phyloP scores from a whole-genome alignment of 345 rosid species.

The Alliaria petiolata region DNA sequence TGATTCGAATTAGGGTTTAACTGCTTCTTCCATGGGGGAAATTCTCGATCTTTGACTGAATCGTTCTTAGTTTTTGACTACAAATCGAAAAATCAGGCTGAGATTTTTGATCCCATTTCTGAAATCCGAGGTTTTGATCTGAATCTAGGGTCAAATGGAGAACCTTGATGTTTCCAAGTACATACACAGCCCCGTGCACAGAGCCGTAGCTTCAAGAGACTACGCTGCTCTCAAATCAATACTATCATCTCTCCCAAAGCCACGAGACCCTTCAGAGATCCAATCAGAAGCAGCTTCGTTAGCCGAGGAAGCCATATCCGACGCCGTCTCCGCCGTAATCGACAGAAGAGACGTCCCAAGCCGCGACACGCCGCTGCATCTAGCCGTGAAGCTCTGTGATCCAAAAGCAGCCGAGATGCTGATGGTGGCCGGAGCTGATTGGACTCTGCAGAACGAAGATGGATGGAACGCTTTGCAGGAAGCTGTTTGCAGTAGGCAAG shows the following conservation, averaged over 20 bases:
- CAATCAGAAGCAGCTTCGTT: slow-evolving; percentile 61
- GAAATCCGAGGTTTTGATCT: neutral
- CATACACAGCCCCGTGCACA: slow-evolving; percentile 79
- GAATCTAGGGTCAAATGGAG: slow-evolving; percentile 51
- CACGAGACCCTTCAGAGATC: slow-evolving; percentile 62
- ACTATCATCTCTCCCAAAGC: slow-evolving; percentile 69
- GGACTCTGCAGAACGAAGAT: slow-evolving; percentile 91
- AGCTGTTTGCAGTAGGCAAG: slow-evolving; percentile 83
- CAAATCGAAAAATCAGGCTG: neutral
- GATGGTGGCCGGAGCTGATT: slow-evolving; percentile 90
- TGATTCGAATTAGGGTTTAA: too few relatives aligned
- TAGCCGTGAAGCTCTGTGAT: slow-evolving; percentile 91
- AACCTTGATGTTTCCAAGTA: slow-evolving; percentile 74
- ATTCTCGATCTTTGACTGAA: neutral
- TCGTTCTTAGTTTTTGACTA: slow-evolving; percentile 13
- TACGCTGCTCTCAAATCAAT: slow-evolving; percentile 60
- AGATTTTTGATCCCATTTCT: slow-evolving; percentile 16
- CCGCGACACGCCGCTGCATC: slow-evolving; percentile 91
- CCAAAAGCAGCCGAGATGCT: slow-evolving; percentile 79
- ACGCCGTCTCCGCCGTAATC: slow-evolving; percentile 56
- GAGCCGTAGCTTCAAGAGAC: slow-evolving; percentile 66
- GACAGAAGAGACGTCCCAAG: slow-evolving; percentile 85
- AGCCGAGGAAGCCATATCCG: slow-evolving; percentile 86
- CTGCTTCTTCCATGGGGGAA: neutral
- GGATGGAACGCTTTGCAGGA: slow-evolving; percentile 99